phyloP scores from a whole-genome alignment of 2,329 filamentous ascomycete genomes.

The Pyrenophora seminiperda region DNA sequence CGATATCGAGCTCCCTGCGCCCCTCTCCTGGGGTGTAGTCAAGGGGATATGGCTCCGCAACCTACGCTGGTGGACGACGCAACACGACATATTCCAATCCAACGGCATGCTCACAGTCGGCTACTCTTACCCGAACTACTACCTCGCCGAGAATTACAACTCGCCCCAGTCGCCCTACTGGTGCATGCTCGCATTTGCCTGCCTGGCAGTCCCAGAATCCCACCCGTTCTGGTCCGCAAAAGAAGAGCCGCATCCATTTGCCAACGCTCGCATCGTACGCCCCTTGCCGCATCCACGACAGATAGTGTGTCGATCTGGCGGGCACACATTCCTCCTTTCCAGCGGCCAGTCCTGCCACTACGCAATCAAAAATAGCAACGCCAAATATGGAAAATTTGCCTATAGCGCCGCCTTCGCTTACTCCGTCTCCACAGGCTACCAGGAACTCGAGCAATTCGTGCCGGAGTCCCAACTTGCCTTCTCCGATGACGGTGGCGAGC shows the following conservation, averaged over 20 bases:
- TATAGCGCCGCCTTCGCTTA: conserved; percentile 79
- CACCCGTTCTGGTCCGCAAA: conserved; percentile 77
- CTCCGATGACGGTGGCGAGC: conserved; percentile 76
- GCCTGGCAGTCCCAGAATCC: conserved; percentile 68
- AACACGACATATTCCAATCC: conserved; percentile 73
- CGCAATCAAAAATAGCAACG: conserved; percentile 78
- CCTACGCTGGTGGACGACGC: conserved; percentile 78
- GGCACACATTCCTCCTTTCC: conserved; percentile 72
- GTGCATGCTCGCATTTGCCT: conserved; percentile 79
- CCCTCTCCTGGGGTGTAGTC: conserved; percentile 77
- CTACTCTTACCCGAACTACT: conserved; percentile 80
- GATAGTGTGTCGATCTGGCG: conserved; percentile 72
- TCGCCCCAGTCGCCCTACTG: conserved; percentile 75
- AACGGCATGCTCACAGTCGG: conserved; percentile 77
- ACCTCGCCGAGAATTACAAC: conserved; percentile 83
- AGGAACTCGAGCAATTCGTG: conserved; percentile 76
- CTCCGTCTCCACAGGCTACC: conserved; percentile 75
- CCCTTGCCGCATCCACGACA: conserved; percentile 71
- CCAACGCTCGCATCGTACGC: conserved; percentile 63
- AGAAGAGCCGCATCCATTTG: conserved; percentile 65
- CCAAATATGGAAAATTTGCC: conserved; percentile 80
- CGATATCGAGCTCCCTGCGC: conserved; percentile 71
- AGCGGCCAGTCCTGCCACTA: conserved; percentile 83
- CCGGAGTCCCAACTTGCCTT: conserved; percentile 76
- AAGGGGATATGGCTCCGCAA: conserved; percentile 77